These are phyloP conservation scores for Nitzschia putrida DNA, from an alignment of 108 stramenopile genomes.

Conservation along the genomic window DNA sequence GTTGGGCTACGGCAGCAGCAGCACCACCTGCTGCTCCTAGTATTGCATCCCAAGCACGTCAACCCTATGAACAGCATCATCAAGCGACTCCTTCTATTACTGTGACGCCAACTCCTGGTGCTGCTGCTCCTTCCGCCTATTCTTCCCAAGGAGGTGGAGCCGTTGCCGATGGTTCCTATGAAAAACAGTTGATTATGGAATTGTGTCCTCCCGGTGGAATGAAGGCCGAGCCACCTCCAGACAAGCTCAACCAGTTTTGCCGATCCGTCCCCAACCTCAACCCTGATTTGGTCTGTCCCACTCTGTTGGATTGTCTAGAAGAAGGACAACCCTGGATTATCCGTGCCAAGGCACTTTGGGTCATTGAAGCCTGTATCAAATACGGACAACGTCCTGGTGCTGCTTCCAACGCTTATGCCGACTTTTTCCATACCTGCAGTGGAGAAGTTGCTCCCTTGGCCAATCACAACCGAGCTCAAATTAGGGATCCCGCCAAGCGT, in stretches of 20 bases:
- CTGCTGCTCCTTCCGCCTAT: background rate
- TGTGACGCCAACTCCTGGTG: conserved; percentile 14
- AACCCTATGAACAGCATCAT: conserved; percentile 22
- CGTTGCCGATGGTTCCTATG: conserved; percentile 81
- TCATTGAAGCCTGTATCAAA: conserved; percentile 75
- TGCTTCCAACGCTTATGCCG: conserved; percentile 64
- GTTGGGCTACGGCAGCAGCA: conserved; percentile 46
- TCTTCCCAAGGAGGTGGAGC: conserved; percentile 40
- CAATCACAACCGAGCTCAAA: conserved; percentile 58
- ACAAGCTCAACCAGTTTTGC: conserved; percentile 81
- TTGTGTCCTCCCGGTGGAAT: conserved; percentile 93
- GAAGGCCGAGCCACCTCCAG: conserved; percentile 89
- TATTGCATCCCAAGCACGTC: conserved; percentile 19
- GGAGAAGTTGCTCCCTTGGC: conserved; percentile 76
- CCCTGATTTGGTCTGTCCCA: conserved; percentile 85
- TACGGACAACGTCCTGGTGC: conserved; percentile 39
- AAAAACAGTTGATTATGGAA: conserved; percentile 87
- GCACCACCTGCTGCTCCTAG: conserved; percentile 26
- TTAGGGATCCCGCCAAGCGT: conserved; percentile 72
- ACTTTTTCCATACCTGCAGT: conserved; percentile 82
- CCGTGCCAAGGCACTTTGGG: conserved; percentile 86
- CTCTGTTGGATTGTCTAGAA: conserved; percentile 80
- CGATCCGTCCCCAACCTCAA: conserved; percentile 73
- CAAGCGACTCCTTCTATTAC: conserved; percentile 42
- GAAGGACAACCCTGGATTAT: conserved; percentile 91